These are phyloP conservation scores for Zygotorulaspora florentina DNA, from an alignment of 805 yeast species.

Conservation along the genomic window DNA sequence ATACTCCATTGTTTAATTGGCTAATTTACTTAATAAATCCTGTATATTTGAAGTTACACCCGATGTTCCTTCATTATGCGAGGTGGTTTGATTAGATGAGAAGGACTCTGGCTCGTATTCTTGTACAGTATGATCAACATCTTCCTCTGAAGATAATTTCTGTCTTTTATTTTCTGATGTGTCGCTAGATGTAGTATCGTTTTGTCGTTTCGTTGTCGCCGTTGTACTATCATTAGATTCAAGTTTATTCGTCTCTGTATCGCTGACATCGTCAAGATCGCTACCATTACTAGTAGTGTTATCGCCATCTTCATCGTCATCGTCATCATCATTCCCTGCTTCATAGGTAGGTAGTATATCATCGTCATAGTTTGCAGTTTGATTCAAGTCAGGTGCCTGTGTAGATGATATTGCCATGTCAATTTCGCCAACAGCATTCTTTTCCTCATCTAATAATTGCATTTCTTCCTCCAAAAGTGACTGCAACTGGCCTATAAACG, in stretches of 20 bases:
- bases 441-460: constrained; percentile 29
- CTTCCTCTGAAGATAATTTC: constrained; percentile 9
- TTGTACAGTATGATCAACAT: constrained; percentile 5
- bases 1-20: constrained; percentile 19
- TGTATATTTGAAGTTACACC: constrained; percentile 34
- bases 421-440: constrained; percentile 25
- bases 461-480: constrained; percentile 26
- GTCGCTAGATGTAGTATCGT: constrained; percentile 5
- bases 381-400: constrained; percentile 17
- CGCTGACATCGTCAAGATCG: constrained; percentile 21
- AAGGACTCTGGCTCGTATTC: constrained; percentile 17
- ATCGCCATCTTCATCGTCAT: constrained; percentile 22
- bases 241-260: constrained; percentile 14
- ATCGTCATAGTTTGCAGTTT: constrained; percentile 11
- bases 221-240: constrained; percentile 1
- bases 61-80: constrained; percentile 12
- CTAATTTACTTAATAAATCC: constrained; percentile 34
- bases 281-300: constrained; percentile 2
- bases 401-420: constrained; percentile 26
- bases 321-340: constrained; percentile 19
- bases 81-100: constrained; percentile 7
- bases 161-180: constrained; percentile 7
- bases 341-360: constrained; percentile 32
- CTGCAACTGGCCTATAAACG: constrained; percentile 25
- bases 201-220: constrained; percentile 6